A percentile compares a stretch with the other conserved stretches of the same genome.
phyloP scores from a whole-genome alignment of 352 stramenopile genomes.

The Pythium pyrilobum region DNA sequence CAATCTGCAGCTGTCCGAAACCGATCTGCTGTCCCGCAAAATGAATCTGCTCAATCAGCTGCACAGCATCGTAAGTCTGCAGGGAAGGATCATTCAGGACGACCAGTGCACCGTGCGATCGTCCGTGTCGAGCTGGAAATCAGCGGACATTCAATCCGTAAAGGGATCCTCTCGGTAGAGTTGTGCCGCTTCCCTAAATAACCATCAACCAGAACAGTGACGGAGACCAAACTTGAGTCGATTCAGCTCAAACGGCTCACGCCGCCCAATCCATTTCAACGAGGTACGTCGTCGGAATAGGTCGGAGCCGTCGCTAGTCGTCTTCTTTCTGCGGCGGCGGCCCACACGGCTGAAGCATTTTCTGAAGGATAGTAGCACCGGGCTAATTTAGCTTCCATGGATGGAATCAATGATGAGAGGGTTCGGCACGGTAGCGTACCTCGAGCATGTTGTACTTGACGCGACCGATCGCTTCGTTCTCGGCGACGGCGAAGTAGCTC shows the following conservation, averaged over 20 bases:
- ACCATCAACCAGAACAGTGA: no score
- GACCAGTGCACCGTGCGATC: slow-evolving; percentile 66
- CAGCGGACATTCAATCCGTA: slow-evolving; percentile 15
- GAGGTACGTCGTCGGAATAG: no score
- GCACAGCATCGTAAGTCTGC: slow-evolving; percentile 41
- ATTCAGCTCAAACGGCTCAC: neutral
- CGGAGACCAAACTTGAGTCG: neutral
- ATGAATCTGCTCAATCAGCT: slow-evolving; percentile 46
- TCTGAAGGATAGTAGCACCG: slow-evolving; percentile 28
- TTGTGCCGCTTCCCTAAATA: no score
- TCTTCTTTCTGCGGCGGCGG: slow-evolving; percentile 71
- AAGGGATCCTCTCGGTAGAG: neutral
- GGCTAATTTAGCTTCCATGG: neutral
- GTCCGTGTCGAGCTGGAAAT: slow-evolving; percentile 71
- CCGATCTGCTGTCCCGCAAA: slow-evolving; percentile 48
- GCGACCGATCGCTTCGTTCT: slow-evolving; percentile 96
- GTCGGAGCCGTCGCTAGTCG: slow-evolving; percentile 40
- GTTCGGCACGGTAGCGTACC: slow-evolving; percentile 18
- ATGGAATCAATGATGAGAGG: neutral
- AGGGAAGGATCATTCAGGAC: slow-evolving; percentile 50
- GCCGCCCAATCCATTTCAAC: no score
- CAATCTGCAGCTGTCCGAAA: slow-evolving; percentile 40
- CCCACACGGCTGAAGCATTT: slow-evolving; percentile 81
- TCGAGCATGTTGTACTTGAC: slow-evolving; percentile 91
- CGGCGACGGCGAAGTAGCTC: slow-evolving; percentile 95